Percentiles rank a stretch among this genome's conserved stretches.
These are phyloP conservation scores for Aspergillus sp. DNA, from an alignment of 2,329 filamentous ascomycete species.

Conservation along the genomic window DNA sequence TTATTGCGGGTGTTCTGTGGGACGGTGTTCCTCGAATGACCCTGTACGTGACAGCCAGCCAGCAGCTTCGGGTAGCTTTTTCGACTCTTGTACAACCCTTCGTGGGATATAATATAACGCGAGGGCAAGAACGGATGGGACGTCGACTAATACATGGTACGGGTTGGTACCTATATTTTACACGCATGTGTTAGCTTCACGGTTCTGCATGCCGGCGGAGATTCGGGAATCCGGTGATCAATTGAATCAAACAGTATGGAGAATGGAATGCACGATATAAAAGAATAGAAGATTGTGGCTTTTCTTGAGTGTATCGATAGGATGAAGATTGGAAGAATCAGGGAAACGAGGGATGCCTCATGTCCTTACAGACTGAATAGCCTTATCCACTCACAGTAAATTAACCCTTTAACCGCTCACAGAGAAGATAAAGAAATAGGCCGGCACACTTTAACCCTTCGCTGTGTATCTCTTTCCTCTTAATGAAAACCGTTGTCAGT, in stretches of 20 bases:
- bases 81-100: background rate
- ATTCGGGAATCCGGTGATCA: background rate
- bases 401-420: background rate
- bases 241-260: background rate
- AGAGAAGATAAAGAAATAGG: background rate
- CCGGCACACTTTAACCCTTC: too few relatives aligned
- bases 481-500: background rate
- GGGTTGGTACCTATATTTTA: background rate
- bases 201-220: background rate
- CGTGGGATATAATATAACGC: background rate
- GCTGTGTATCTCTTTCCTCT: too few relatives aligned
- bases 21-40: background rate
- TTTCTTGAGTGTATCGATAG: too few relatives aligned
- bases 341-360: too few relatives aligned
- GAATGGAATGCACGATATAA: background rate
- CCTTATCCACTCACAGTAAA: too few relatives aligned
- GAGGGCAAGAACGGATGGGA: background rate
- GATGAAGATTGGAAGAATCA: too few relatives aligned
- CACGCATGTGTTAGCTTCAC: background rate
- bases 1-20: background rate
- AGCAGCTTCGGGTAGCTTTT: background rate
- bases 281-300: background rate
- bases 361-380: too few relatives aligned
- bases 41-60: background rate
- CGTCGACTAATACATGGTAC: constrained; percentile 6